Evolutionary conservation across 805 yeast genomes (phyloP), one percentile per base, ranked within the genome.

Genomic region (Zygosaccharomyces kombuchaensis): DNA sequence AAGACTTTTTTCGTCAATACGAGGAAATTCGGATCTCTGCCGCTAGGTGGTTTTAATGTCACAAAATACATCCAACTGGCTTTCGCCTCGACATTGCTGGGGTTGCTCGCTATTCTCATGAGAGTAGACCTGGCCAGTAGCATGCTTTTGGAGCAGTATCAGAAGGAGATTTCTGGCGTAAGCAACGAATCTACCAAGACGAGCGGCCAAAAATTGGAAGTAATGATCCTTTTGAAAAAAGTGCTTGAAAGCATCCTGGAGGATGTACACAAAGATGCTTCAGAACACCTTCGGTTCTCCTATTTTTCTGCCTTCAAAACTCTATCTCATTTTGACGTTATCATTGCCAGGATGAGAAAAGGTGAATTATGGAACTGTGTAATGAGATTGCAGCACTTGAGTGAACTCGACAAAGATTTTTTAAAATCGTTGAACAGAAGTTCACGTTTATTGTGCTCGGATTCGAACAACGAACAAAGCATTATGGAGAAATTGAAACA

Each of bases 221-320:
- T 44, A 10, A 32, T 62, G 13, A 57, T 53, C 12, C 45, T 52
- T 4, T 42, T 63, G 10, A 59, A 58, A 40, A 49, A 49, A 22
- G 58, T 54, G 12, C 46, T 63, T 19, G 65, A 61, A 50, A 37
- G 35, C 22, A 51, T 54, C 4, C 35, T 63, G 12, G 62, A 61
- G 34, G 45, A 48, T n/a, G 45, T 59, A 14, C 55, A 59, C 41
- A 42, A 43, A 6, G 47, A 53, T 13, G 54, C 66, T 12, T 59
- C 66, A 1, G 50, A 54, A 38, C 48, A 59, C 37, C 43, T 63
- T 13, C 52, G 68, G 40, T 58, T 61, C 37, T 55, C 61, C 6
- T 63, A 60, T 36, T 63, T 58, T 46, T 60, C 68, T 3, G 60
- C 59, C 9, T 62, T 63, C 43, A 62, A 63, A 35, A 52, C 62